These are phyloP conservation scores for Podospora pseudopauciseta DNA, from an alignment of 495 filamentous ascomycete genomes.

Conservation along the genomic window DNA sequence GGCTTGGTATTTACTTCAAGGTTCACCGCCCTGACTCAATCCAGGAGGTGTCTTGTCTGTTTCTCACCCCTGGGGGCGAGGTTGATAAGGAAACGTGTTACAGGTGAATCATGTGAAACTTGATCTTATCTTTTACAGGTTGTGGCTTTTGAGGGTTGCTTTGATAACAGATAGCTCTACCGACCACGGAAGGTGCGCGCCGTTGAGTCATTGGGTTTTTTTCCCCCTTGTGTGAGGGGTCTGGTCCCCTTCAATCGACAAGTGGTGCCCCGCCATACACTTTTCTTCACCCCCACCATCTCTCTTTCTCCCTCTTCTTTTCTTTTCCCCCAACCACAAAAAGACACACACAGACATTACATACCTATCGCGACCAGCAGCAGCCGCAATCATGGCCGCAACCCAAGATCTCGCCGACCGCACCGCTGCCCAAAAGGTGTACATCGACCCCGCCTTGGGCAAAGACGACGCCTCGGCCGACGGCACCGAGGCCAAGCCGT, in stretches of 20 bases:
- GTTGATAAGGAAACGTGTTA: background rate
- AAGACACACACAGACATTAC: constrained; percentile 6
- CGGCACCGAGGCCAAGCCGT: constrained; percentile 69
- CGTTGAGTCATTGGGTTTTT: background rate
- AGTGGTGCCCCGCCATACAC: constrained; percentile 5
- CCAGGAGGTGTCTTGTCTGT: background rate
- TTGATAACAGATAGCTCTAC: background rate
- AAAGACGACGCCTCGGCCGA: constrained; percentile 61
- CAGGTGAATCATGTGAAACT: constrained; percentile 1
- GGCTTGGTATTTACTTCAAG: background rate
- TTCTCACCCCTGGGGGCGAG: background rate
- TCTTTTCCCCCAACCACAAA: constrained; percentile 6
- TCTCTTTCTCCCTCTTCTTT: constrained; percentile 6
- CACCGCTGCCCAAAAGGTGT: constrained; percentile 51
- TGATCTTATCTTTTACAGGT: background rate
- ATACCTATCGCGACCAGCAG: constrained; percentile 1
- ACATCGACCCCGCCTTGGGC: constrained; percentile 77
- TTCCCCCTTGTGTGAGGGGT: background rate
- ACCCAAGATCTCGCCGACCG: constrained; percentile 42
- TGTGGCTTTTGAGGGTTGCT: background rate
- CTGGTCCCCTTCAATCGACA: constrained; percentile 1
- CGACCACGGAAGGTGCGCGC: background rate
- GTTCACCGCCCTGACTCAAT: background rate
- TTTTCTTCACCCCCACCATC: constrained; percentile 26
- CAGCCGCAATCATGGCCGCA: constrained; percentile 33